Evolutionary conservation across 164 flowering plant genomes (phyloP), one percentile per base, ranked within the genome.

Genomic region (Protea cynaroides): DNA sequence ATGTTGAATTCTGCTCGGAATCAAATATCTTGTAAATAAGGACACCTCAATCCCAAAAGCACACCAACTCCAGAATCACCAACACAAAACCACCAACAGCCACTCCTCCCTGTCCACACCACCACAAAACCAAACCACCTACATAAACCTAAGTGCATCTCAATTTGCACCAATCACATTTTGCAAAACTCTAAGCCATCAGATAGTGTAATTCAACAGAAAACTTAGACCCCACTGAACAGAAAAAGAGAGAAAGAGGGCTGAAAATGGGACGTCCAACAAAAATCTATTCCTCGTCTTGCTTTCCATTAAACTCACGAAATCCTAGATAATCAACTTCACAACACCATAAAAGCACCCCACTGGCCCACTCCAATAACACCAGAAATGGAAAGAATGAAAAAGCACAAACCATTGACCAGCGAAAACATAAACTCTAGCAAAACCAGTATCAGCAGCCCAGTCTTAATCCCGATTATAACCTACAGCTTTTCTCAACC

Each of bases 101-200:
- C 58, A 69, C 63, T 58, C 67, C 69, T 51, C 58, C 69, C 71
- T 71, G 71, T 67, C 66, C 59, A 65, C 64, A 71, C 56, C 74
- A 61, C 65, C 68, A 59, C 63, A 74, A 69, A 69, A 62, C 51
- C 77, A 69, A 67, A 38, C 66, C 74, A 70, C 68, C 65, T 56
- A 67, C 65, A 71, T 67, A 22, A 70, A 67, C 61, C 25, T 62
- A n/a, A 57, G 54, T 38, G 63, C 68, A 70, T 65, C 46, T 25
- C 64, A 62, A 36, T 11, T 22, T n/a, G 24, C 65, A 34, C 44
- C 37, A 1, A 63, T 56, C 25, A 38, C 44, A 65, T 24, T 56
- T 25, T 40, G 23, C 49, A 23, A 56, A 12, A 56, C 34, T 38
- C 19, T 10, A 44, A 29, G 5, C 4, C 38, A 21, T 23, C 37